Conservation (phyloP, 768 basidiomycete species). For the Scleroderma citrinum region DNA sequence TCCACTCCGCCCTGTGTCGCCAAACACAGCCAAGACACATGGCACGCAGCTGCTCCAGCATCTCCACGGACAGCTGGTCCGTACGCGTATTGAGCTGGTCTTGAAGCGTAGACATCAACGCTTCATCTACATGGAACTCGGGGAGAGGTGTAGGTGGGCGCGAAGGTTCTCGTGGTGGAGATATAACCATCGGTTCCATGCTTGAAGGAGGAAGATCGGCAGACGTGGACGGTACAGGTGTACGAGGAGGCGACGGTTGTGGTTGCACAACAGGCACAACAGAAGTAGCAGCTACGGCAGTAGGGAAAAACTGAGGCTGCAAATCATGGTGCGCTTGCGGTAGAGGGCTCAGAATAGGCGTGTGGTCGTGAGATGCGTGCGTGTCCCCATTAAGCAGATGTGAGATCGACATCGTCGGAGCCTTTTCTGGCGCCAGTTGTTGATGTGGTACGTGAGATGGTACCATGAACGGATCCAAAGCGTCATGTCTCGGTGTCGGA, state of each 20-base stretch:
- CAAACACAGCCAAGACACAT: slow-evolving; percentile 77
- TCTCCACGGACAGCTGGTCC: slow-evolving; percentile 64
- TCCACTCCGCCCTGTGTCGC: slow-evolving; percentile 78
- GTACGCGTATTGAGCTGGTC: slow-evolving; percentile 50
- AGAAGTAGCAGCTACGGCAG: no score
- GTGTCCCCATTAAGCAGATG: slow-evolving; percentile 20
- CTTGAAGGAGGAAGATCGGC: slow-evolving; percentile 1
- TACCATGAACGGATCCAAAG: slow-evolving; percentile 48
- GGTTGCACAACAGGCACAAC: no score
- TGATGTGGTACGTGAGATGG: slow-evolving; percentile 24
- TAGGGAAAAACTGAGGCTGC: slow-evolving; percentile 6
- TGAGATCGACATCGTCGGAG: slow-evolving; percentile 17
- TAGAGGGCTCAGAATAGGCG: background rate
- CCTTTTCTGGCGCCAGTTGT: slow-evolving; percentile 16
- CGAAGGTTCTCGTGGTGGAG: slow-evolving; percentile 38
- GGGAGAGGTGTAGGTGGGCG: slow-evolving; percentile 68
- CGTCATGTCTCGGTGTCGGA: slow-evolving; percentile 28
- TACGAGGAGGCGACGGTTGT: slow-evolving; percentile 4
- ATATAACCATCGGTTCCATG: slow-evolving; percentile 13
- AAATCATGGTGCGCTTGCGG: slow-evolving; percentile 9
- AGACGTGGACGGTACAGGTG: background rate
- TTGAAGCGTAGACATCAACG: slow-evolving; percentile 43
- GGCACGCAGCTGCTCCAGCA: slow-evolving; percentile 91
- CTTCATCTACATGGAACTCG: slow-evolving; percentile 63
- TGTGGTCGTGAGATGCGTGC: background rate